These are phyloP conservation scores for Nakazawaea pomicola DNA, from an alignment of 805 yeast genomes.

Conservation along the genomic window DNA sequence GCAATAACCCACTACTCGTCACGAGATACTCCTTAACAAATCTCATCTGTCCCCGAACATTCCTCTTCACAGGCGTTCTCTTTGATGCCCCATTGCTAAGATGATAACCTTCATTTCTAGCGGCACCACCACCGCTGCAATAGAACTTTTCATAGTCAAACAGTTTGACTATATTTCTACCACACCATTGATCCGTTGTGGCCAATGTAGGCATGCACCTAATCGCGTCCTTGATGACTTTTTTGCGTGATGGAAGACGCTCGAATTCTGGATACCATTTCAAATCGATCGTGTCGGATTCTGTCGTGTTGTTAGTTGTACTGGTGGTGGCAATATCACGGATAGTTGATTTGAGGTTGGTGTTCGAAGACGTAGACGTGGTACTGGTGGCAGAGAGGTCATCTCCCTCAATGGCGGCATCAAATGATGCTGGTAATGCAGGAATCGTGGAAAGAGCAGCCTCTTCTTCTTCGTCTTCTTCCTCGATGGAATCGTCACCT, in stretches of 20 bases:
- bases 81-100: no score
- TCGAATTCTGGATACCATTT: constrained; percentile 14
- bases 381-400: background rate
- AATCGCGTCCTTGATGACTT: constrained; percentile 26
- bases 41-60: background rate
- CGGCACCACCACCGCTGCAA: background rate
- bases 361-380: no score
- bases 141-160: constrained; percentile 2
- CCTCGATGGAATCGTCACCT: constrained; percentile 28
- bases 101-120: no score
- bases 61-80: background rate
- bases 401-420: background rate
- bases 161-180: constrained; percentile 14
- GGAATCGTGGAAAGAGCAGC: constrained; percentile 9
- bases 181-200: constrained; percentile 30
- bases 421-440: background rate
- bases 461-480: constrained; percentile 20
- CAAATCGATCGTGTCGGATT: background rate
- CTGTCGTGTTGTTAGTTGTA: no score
- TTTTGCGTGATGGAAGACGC: constrained; percentile 20
- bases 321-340: no score
- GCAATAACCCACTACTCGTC: constrained; percentile 10
- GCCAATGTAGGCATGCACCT: constrained; percentile 29
- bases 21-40: constrained; percentile 13
- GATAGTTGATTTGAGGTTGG: no score